Evolutionary conservation across 805 yeast genomes (phyloP).

Genomic region (Lachancea lanzarotensis): DNA sequence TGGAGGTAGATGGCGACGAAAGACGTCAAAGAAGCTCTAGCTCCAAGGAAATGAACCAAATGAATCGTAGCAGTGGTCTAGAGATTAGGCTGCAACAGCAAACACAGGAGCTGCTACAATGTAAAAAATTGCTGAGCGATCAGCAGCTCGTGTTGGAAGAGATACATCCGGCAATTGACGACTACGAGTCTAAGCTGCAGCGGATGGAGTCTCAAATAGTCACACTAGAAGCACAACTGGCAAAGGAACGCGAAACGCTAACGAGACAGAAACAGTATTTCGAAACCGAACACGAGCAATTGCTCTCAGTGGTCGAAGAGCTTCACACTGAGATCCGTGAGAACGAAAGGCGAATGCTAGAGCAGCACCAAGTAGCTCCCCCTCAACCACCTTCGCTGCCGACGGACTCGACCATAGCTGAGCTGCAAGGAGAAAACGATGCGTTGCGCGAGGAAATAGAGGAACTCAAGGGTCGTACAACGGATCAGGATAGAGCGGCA

Average conservation of each 20-base stretch:
- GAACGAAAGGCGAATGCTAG: constrained; percentile 19
- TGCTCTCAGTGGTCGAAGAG: constrained; percentile 28
- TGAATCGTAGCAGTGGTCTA: constrained; percentile 17
- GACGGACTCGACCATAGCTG: constrained; percentile 2
- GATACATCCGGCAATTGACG: constrained; percentile 28
- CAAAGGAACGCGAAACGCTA: constrained; percentile 22
- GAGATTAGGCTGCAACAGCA: constrained; percentile 38
- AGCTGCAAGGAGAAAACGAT: constrained; percentile 7
- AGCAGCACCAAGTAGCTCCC: constrained; percentile 2
- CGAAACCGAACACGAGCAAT: constrained; percentile 28
- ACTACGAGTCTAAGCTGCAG: constrained; percentile 30
- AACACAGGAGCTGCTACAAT: constrained; percentile 20
- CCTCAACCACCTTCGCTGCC: neutral
- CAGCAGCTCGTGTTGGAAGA: constrained; percentile 29
- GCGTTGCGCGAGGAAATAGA: constrained; percentile 4
- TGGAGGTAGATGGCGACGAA: constrained; percentile 12
- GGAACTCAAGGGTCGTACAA: constrained; percentile 11
- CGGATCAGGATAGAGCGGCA: constrained; percentile 13
- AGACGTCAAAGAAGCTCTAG: constrained; percentile 3
- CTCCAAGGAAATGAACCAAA: neutral
- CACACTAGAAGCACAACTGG: constrained; percentile 20
- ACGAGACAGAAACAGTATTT: constrained; percentile 23
- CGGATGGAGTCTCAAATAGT: constrained; percentile 24
- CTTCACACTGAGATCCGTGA: constrained; percentile 30
- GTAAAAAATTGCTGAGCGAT: constrained; percentile 27